These are phyloP conservation scores for Alternaria rosae DNA, from an alignment of 2,329 filamentous ascomycete genomes.

Conservation along the genomic window DNA sequence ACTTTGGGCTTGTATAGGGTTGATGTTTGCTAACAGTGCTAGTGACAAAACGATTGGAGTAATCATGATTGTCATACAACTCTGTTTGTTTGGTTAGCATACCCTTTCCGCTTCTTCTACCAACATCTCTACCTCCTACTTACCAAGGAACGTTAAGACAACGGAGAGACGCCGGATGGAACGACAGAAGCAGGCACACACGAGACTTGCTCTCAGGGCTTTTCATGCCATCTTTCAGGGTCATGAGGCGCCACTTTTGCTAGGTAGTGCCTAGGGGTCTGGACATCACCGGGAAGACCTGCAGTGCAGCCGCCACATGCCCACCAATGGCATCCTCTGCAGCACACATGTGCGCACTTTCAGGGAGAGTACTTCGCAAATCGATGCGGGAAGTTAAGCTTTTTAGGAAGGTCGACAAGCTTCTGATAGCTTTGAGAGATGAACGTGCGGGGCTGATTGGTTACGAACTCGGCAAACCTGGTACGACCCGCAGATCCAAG, in stretches of 20 bases:
- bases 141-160: not conserved
- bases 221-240: not conserved
- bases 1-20: conserved; percentile 52
- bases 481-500: not conserved
- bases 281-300: not conserved
- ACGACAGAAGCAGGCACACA: not conserved
- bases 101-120: not conserved
- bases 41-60: conserved; percentile 18
- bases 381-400: conserved; percentile 18
- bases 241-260: not conserved
- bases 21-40: conserved; percentile 18
- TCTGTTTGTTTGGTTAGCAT: not conserved
- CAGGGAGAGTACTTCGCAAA: not conserved
- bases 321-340: not conserved
- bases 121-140: not conserved
- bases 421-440: conserved; percentile 8
- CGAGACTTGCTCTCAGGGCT: not conserved
- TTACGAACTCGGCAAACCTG: conserved; percentile 1
- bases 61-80: not conserved
- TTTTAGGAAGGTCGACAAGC: conserved; percentile 32
- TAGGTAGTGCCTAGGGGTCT: not conserved
- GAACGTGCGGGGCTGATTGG: conserved; percentile 28
- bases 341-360: conserved; percentile 3
- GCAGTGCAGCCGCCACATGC: not conserved
- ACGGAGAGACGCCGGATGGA: not conserved